Evolutionary conservation across 441 rosid species (phyloP).

Genomic region (Bocquillonia castaneifolia): DNA sequence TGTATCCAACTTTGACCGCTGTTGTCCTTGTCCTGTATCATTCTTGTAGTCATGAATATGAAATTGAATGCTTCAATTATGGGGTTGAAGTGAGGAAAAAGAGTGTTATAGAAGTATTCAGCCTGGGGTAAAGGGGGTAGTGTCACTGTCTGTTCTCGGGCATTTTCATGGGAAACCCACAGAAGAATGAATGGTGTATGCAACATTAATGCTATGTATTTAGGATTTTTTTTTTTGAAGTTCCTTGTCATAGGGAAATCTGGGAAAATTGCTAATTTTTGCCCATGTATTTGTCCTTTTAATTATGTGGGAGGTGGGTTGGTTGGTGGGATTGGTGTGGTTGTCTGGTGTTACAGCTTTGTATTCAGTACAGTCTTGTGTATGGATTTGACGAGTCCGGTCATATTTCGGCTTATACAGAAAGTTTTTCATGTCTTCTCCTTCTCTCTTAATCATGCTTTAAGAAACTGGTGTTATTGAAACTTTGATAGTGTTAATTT

Average conservation of each 20-base stretch:
- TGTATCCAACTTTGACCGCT: constrained; percentile 36
- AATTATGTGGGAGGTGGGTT: constrained; percentile 17
- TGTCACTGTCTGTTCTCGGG: constrained; percentile 14
- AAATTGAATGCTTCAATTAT: constrained; percentile 36
- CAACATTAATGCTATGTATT: constrained; percentile 35
- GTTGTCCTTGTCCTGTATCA: constrained; percentile 32
- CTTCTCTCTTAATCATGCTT: no score
- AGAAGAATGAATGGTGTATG: constrained; percentile 25
- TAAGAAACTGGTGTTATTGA: no score
- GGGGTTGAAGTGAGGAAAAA: constrained; percentile 32
- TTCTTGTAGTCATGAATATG: constrained; percentile 32
- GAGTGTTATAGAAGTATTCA: constrained; percentile 2
- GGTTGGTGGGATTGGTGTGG: constrained; percentile 34
- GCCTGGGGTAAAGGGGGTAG: constrained; percentile 6
- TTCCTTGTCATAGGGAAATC: constrained; percentile 22
- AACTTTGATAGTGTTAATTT: no score
- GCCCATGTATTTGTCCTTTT: constrained; percentile 21
- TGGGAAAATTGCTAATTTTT: constrained; percentile 32
- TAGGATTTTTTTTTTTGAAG: constrained; percentile 21
- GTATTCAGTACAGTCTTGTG: constrained; percentile 27
- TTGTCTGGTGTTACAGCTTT: constrained; percentile 19
- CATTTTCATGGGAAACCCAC: constrained; percentile 13
- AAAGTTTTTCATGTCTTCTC: constrained; percentile 21
- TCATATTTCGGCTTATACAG: constrained; percentile 33
- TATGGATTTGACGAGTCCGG: constrained; percentile 36